phyloP scores from a whole-genome alignment of 2,329 filamentous ascomycete species.

The Colletotrichum aenigma region DNA sequence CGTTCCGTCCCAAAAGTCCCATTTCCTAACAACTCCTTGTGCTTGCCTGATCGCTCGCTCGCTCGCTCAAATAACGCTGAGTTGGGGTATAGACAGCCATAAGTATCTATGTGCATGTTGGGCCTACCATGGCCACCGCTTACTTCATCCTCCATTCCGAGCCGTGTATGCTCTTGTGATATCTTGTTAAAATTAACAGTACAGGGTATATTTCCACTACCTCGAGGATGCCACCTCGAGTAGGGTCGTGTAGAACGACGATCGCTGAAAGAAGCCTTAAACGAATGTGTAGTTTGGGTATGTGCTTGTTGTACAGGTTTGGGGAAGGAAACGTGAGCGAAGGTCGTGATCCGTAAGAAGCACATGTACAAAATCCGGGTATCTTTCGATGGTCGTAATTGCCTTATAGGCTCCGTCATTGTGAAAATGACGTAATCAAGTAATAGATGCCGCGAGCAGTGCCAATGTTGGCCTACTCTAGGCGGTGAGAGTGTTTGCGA shows the following conservation, averaged over 20 bases:
- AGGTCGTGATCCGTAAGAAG: constrained; percentile 2
- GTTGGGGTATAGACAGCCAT: constrained; percentile 17
- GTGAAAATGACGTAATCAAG: not conserved
- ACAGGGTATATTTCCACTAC: constrained; percentile 12
- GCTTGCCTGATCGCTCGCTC: constrained; percentile 5
- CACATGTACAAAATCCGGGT: not conserved
- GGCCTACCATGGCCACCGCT: not conserved
- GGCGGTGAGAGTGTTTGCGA: constrained; percentile 52
- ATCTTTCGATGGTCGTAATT: not conserved
- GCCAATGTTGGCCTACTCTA: constrained; percentile 41
- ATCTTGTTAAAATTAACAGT: constrained; percentile 9
- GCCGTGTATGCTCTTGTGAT: constrained; percentile 4
- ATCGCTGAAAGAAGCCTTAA: not conserved
- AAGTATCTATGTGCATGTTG: constrained; percentile 10
- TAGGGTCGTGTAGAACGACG: not conserved
- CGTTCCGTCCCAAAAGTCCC: not conserved
- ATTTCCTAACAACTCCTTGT: constrained; percentile 10
- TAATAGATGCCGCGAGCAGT: not conserved
- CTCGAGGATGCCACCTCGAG: not conserved
- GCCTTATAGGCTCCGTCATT: not conserved
- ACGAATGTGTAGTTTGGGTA: not conserved
- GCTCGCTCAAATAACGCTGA: constrained; percentile 20
- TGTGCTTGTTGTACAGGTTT: constrained; percentile 7
- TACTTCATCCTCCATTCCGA: not conserved
- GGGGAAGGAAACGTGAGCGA: constrained; percentile 11